Evolutionary conservation across 352 stramenopile species (phyloP), one percentile per base, ranked within the genome.

Genomic region (Phytophthora pinifolia): DNA sequence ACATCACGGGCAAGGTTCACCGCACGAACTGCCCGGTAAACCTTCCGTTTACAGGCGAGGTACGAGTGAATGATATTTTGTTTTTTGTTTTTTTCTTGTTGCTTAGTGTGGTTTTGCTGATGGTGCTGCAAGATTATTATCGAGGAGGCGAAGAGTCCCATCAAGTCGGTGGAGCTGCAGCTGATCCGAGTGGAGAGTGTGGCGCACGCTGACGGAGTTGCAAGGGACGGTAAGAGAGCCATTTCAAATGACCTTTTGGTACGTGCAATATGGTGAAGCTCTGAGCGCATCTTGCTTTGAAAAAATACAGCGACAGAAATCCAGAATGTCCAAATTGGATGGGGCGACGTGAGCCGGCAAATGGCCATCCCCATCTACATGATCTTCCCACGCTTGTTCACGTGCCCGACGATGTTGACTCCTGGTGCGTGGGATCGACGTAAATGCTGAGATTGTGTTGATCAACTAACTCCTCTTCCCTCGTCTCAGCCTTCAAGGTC

Each of bases 291-390:
- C 13, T 44, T 25, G 20, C 20, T 25, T 25, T 25, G 20, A 25
- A 25, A 25, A 25, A 25, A 25, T 25, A 56, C 41, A 94, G 88
- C 91, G 17, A 98, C 92, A 4, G 92, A 98, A 70, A 96, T 98
- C 52, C 91, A 98, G 52, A 97, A 95, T 66, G 84, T 97, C 25
- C 91, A 98, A 59, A 94, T 98, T 49, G 92, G 86, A 17, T 92
- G 88, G 68, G 92, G 92, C 4, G 89, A 97, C 42, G 83, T 97
- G 10, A 94, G 81, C 45, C 74, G 85, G 6, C 79, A 94, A 71
- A 76, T 98, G 42, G 70, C 77, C 20, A 96, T 98, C 41, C 92
- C 92, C 6, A 96, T 98, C 54, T 97, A 97, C 79, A 97, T 98
- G 88, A 92, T 97, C 47, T 96, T 98, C 42, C 92, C 92, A 0